A percentile compares a stretch with the other conserved stretches of the same genome.
Conservation (phyloP, 768 basidiomycete species). For the Serendipita sp. region DNA sequence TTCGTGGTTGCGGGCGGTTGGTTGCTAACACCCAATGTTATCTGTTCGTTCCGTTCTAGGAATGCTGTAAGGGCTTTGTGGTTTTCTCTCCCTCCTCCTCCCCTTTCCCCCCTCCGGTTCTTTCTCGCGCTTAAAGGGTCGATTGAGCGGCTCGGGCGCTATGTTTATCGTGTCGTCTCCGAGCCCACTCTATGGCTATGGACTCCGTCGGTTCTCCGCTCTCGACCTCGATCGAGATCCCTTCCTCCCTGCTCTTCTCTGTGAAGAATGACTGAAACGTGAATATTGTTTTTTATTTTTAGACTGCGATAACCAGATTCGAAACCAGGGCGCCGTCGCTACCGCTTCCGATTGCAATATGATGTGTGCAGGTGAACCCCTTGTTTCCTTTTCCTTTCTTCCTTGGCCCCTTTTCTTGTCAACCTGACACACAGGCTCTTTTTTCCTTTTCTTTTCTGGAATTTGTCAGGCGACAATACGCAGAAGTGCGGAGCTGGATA, state of each 20-base stretch:
- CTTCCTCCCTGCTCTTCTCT: too few relatives aligned
- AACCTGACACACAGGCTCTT: too few relatives aligned
- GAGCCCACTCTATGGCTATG: neutral
- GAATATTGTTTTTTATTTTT: neutral
- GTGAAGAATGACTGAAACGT: too few relatives aligned
- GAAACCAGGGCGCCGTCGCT: slow-evolving; percentile 29
- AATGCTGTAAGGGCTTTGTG: neutral
- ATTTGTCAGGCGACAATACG: neutral
- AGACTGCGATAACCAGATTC: slow-evolving; percentile 52
- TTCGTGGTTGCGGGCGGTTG: neutral
- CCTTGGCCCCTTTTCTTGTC: too few relatives aligned
- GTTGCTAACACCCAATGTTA: too few relatives aligned
- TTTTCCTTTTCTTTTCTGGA: neutral
- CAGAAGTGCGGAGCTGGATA: slow-evolving; percentile 20
- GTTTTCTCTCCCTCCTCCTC: neutral
- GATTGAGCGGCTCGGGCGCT: neutral
- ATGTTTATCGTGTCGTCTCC: neutral
- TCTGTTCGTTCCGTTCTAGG: neutral
- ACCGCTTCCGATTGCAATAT: slow-evolving; percentile 38
- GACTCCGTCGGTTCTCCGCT: neutral
- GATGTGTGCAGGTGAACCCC: slow-evolving; percentile 40
- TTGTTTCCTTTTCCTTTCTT: slow-evolving; percentile 19
- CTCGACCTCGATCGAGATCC: too few relatives aligned
- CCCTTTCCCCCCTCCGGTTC: too few relatives aligned
- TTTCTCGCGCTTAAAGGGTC: neutral